Percentiles rank a stretch among this genome's conserved stretches.
These are phyloP conservation scores for Tarenaya hassleriana DNA, from an alignment of 345 rosid genomes.

Conservation along the genomic window DNA sequence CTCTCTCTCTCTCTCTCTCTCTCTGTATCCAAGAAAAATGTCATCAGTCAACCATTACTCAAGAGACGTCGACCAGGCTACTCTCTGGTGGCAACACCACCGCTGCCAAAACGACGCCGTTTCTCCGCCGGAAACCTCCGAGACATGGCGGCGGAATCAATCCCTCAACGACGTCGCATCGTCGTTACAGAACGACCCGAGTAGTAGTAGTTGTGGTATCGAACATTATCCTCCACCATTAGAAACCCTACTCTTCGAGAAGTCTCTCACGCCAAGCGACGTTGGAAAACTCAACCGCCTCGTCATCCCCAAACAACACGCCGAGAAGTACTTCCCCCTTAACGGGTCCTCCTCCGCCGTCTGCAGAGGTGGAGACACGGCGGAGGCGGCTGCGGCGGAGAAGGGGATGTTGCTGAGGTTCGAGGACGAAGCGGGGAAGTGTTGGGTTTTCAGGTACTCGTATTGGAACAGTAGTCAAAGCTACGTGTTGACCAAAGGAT, in stretches of 20 bases:
- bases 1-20: constrained; percentile 14
- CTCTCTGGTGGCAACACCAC: constrained; percentile 28
- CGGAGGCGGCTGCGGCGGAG: constrained; percentile 29
- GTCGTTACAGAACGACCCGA: no score
- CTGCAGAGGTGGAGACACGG: constrained; percentile 12
- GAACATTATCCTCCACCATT: not conserved
- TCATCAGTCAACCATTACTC: constrained; percentile 46
- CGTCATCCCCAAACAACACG: constrained; percentile 87
- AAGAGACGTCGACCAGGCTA: constrained; percentile 28
- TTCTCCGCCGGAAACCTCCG: constrained; percentile 1
- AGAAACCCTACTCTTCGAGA: constrained; percentile 70
- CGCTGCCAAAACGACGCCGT: constrained; percentile 27
- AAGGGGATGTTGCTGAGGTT: constrained; percentile 53
- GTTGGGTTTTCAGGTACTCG: constrained; percentile 77
- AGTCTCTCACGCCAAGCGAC: constrained; percentile 84
- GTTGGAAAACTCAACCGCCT: constrained; percentile 90
- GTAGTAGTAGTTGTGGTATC: no score
- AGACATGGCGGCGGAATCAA: constrained; percentile 15
- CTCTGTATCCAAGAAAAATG: constrained; percentile 20
- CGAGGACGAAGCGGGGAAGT: constrained; percentile 80
- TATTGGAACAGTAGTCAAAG: constrained; percentile 83
- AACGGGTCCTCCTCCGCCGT: constrained; percentile 28
- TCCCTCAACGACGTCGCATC: no score
- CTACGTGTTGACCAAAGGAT: constrained; percentile 86
- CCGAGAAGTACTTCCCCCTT: constrained; percentile 78